Percentiles rank a stretch among this genome's conserved stretches.
Evolutionary conservation across 108 stramenopile genomes (phyloP).

Genomic region (Bacterosira constricta): DNA sequence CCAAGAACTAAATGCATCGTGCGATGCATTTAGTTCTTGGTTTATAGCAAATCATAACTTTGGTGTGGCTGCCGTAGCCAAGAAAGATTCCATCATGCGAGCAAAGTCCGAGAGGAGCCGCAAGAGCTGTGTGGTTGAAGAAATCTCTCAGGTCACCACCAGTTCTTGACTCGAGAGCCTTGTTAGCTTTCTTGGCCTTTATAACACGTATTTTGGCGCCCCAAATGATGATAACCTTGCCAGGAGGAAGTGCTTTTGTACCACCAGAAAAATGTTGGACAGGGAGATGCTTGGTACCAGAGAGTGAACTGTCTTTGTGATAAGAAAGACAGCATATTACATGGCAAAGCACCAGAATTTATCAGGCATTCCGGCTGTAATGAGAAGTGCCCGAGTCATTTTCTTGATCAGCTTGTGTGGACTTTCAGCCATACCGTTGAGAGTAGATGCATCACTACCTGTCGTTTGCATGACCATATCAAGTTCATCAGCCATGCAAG

Average conservation of each 20-base stretch:
- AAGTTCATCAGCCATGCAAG: not conserved
- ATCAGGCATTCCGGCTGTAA: not conserved
- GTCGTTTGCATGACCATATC: no score
- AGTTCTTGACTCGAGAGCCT: not conserved
- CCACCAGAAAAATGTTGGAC: no score
- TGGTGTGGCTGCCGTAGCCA: not conserved
- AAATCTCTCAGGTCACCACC: not conserved
- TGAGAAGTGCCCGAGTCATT: not conserved
- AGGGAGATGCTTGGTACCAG: not conserved
- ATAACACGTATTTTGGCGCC: not conserved
- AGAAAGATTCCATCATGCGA: not conserved
- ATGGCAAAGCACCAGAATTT: no score
- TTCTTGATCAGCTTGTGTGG: not conserved
- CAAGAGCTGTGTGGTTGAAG: not conserved
- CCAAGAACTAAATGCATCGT: no score
- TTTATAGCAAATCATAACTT: not conserved
- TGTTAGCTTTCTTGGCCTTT: not conserved
- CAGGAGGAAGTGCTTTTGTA: no score
- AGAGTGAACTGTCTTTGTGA: no score
- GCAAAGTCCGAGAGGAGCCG: not conserved
- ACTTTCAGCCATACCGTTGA: conserved; percentile 5
- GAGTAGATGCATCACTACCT: no score
- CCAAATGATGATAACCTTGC: not conserved
- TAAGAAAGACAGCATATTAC: no score
- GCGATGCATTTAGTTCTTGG: not conserved